These are phyloP conservation scores for Poronia punctata DNA, from an alignment of 495 filamentous ascomycete species.

Conservation along the genomic window DNA sequence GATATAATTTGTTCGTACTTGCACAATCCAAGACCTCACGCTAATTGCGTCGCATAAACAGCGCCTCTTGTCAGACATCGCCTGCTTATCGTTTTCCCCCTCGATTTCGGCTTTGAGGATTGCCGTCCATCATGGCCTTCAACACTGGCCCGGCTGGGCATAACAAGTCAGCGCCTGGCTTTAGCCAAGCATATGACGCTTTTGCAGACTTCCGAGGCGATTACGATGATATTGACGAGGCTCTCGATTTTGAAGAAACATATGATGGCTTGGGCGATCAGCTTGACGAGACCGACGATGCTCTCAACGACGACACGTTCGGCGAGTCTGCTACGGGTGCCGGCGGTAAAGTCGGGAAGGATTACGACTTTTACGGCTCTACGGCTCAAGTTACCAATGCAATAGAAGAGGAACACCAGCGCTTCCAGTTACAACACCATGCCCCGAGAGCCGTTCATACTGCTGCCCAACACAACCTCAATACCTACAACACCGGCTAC, in stretches of 20 bases:
- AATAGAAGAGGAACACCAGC: constrained; percentile 82
- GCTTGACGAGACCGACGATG: constrained; percentile 88
- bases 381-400: constrained; percentile 79
- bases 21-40: too few species aligned
- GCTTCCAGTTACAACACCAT: constrained; percentile 63
- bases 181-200: constrained; percentile 77
- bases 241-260: constrained; percentile 91
- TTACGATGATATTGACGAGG: constrained; percentile 70
- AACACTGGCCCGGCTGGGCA: constrained; percentile 69
- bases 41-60: too few species aligned
- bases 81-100: too few species aligned
- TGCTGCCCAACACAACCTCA: constrained; percentile 14
- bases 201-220: constrained; percentile 71
- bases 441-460: constrained; percentile 29
- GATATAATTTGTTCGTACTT: too few species aligned
- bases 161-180: constrained; percentile 54
- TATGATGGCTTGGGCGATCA: constrained; percentile 93
- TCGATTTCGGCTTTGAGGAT: not conserved
- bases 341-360: constrained; percentile 58
- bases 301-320: constrained; percentile 98
- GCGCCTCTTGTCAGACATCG: too few species aligned
- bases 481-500: constrained; percentile 30
- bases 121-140: constrained; percentile 67
- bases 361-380: constrained; percentile 94
- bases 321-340: constrained; percentile 43